Base-by-base conservation (phyloP, 257 asterid species). In the Anisodus tanguticus region DNA sequence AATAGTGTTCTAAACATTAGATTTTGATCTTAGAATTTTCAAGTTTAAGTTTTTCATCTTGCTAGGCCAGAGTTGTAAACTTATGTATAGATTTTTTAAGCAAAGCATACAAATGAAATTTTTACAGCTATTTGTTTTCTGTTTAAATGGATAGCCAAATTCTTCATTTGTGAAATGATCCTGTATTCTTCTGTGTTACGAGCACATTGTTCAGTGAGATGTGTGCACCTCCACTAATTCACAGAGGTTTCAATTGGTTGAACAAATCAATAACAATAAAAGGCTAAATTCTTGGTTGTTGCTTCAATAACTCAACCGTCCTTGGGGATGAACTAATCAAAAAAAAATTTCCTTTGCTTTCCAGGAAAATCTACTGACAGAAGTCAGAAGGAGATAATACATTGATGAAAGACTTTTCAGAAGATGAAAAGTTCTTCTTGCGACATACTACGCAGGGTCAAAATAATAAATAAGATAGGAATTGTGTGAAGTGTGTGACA, bases 1-100 rank as follows among this genome's bases (percentile, higher is more conserved):
- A 22, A 31, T 3, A 49, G 47, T 22, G 45, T 6, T 26, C 15
- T 81, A 26, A 41, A 54, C 45, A 49, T 13, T 19, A 43, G 63
- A 37, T 8, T 67, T 51, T 13, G 13, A 70, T 43, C 67, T 68
- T 41, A 15, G 16, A 37, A 6, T n/a, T 15, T n/a, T 63, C 16
- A 22, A 45, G 54, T 35, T 62, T 37, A 41, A 8, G 22, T 82
- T 81, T 62, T 69, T 70, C 54, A 13, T 70, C 85, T 54, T 83
- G 19, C 19, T 47, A 70, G 12, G 43, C 59, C 39, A 55, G 80
- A 70, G 85, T 55, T n/a, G 69, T 69, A 55, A 39, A 55, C 16
- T 26, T 7, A 43, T 43, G 57, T 71, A 71, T 31, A 70, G 9
- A 71, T 4, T 47, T 17, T 37, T 26, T 10, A 45, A 68, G 45